Conservation (phyloP, 2,329 filamentous ascomycete genomes). For the Xenoacremonium recifei region DNA sequence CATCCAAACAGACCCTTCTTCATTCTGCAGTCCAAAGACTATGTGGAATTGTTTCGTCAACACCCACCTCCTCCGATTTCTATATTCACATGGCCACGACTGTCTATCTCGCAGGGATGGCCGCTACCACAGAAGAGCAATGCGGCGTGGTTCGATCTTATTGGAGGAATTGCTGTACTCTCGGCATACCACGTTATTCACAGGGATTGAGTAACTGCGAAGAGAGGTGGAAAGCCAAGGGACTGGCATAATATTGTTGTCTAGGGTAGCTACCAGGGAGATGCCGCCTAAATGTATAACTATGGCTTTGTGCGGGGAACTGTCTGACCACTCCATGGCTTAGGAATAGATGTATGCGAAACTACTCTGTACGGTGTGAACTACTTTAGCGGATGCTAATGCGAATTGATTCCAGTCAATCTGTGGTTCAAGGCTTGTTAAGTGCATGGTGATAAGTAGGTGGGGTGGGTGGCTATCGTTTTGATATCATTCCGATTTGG, state of each 20-base stretch:
- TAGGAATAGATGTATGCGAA: too few species aligned
- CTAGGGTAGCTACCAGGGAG: too few species aligned
- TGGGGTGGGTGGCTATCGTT: too few species aligned
- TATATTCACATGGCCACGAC: constrained; percentile 39
- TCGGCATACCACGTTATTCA: constrained; percentile 36
- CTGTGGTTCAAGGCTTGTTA: too few species aligned
- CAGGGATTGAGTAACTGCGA: constrained; percentile 30
- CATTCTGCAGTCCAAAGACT: constrained; percentile 32
- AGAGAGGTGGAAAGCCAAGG: constrained; percentile 28
- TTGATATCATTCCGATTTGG: too few species aligned
- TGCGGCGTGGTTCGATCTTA: constrained; percentile 35
- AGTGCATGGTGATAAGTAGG: too few species aligned
- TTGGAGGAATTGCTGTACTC: constrained; percentile 36
- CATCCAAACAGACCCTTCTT: constrained; percentile 13
- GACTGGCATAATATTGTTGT: constrained; percentile 14
- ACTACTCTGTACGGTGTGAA: too few species aligned
- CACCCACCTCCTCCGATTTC: constrained; percentile 32
- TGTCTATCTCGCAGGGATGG: constrained; percentile 36
- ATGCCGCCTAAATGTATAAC: too few species aligned
- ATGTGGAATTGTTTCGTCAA: constrained; percentile 32
- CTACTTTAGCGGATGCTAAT: too few species aligned
- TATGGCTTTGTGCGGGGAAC: too few species aligned
- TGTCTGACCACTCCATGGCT: too few species aligned
- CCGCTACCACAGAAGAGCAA: constrained; percentile 30
- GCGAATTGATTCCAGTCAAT: too few species aligned